Percentiles rank a stretch among this genome's conserved stretches.
phyloP scores from a whole-genome alignment of 352 stramenopile genomes.

The Phytophthora europaea region DNA sequence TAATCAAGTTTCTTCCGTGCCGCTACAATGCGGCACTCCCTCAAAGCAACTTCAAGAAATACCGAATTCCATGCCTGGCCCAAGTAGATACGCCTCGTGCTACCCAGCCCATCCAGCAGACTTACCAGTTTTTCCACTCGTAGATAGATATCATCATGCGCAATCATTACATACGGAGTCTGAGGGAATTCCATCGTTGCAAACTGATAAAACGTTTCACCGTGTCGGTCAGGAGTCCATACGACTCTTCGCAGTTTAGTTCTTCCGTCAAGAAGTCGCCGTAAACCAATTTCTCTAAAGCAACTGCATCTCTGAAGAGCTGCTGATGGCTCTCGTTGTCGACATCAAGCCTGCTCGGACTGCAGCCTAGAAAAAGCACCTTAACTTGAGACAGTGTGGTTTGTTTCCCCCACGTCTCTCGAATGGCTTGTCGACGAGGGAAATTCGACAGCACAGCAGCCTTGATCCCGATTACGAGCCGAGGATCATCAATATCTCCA shows the following conservation, averaged over 20 bases:
- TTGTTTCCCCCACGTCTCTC: conserved; percentile 44
- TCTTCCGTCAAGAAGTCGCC: conserved; percentile 55
- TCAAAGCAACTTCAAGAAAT: too few relatives aligned
- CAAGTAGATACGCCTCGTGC: conserved; percentile 6
- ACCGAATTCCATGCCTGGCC: conserved; percentile 8
- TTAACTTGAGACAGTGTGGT: conserved; percentile 1
- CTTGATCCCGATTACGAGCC: conserved; percentile 52
- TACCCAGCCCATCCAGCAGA: neutral
- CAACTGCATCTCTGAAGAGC: conserved; percentile 5
- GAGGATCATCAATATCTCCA: neutral
- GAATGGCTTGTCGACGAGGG: conserved; percentile 34
- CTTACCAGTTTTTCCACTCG: conserved; percentile 30
- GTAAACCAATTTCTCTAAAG: conserved; percentile 37
- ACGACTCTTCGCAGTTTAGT: conserved; percentile 57
- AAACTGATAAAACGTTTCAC: conserved; percentile 58
- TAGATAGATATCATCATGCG: conserved; percentile 71
- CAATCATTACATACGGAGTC: conserved; percentile 55
- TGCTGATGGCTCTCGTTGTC: neutral
- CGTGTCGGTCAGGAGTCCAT: conserved; percentile 53
- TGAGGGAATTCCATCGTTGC: conserved; percentile 9
- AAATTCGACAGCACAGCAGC: conserved; percentile 44
- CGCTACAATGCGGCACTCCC: too few relatives aligned
- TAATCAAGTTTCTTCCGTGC: too few relatives aligned
- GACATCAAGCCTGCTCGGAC: neutral
- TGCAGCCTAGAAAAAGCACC: conserved; percentile 20